phyloP scores from a whole-genome alignment of 768 basidiomycete genomes.

The Crucibulum laeve region DNA sequence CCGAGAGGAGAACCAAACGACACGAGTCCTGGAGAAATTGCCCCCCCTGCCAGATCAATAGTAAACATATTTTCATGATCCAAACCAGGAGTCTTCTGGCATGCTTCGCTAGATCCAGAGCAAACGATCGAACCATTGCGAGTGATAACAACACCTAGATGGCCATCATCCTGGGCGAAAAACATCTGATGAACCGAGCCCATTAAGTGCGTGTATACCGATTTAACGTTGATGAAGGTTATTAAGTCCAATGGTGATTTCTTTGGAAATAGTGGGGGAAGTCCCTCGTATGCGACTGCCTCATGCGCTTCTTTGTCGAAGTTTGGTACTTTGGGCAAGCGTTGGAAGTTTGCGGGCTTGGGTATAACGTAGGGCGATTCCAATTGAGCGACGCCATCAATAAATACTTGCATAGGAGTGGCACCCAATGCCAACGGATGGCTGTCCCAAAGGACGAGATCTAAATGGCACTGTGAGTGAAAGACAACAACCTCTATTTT shows the following conservation, averaged over 20 bases:
- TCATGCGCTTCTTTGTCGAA: conserved; percentile 66
- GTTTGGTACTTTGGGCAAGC: conserved; percentile 55
- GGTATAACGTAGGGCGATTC: conserved; percentile 35
- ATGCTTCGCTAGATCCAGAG: conserved; percentile 26
- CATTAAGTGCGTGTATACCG: conserved; percentile 30
- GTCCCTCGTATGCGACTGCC: conserved; percentile 63
- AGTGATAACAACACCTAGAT: conserved; percentile 32
- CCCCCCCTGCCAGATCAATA: conserved; percentile 71
- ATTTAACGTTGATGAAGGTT: conserved; percentile 64
- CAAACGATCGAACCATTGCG: conserved; percentile 49
- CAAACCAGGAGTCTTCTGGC: conserved; percentile 11
- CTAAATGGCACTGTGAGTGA: conserved; percentile 24
- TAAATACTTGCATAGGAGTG: conserved; percentile 84
- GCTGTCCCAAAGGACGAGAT: conserved; percentile 79
- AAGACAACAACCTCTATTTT: background rate
- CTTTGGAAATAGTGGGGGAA: conserved; percentile 61
- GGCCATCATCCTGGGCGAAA: conserved; percentile 12
- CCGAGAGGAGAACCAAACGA: conserved; percentile 73
- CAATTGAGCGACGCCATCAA: conserved; percentile 84
- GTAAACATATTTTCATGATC: conserved; percentile 19
- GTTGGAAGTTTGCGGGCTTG: conserved; percentile 48
- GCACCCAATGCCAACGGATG: conserved; percentile 84
- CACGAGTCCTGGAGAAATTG: conserved; percentile 59
- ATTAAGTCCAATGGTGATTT: conserved; percentile 30
- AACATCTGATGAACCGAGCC: conserved; percentile 25